Evolutionary conservation across 78 protist species (phyloP).

Genomic region (Tieghemostelium lacteum): DNA sequence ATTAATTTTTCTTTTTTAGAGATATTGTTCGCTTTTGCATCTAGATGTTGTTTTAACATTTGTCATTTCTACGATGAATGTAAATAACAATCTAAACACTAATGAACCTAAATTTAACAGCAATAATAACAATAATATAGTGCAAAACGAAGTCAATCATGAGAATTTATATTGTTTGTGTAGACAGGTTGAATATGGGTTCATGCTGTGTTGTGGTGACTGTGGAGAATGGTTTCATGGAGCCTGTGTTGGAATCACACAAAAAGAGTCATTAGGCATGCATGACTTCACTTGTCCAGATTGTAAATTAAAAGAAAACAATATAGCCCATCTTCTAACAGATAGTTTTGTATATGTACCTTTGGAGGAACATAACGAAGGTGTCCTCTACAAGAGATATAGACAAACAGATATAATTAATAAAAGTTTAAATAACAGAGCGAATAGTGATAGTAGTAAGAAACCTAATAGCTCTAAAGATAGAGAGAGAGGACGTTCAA

Average conservation of each 20-base stretch:
- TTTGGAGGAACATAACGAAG: not conserved
- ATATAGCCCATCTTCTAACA: not conserved
- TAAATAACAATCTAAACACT: not conserved
- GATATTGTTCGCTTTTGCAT: too few relatives aligned
- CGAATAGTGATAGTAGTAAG: not conserved
- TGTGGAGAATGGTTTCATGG: slow-evolving; percentile 79
- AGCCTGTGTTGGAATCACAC: slow-evolving; percentile 51
- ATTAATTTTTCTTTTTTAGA: too few relatives aligned
- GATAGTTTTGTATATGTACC: not conserved
- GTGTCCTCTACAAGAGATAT: not conserved
- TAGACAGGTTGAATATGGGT: slow-evolving; percentile 17
- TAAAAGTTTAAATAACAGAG: too few relatives aligned
- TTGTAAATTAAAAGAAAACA: too few relatives aligned
- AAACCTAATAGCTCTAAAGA: too few relatives aligned
- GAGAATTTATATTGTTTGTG: slow-evolving; percentile 49
- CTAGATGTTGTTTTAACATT: too few relatives aligned
- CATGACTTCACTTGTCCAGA: slow-evolving; percentile 6
- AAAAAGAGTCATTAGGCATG: slow-evolving; percentile 1
- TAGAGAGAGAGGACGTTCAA: too few relatives aligned
- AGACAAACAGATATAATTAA: not conserved
- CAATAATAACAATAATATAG: not conserved
- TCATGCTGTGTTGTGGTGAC: slow-evolving; percentile 48
- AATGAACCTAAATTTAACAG: not conserved
- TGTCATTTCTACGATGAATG: too few relatives aligned
- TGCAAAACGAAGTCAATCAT: too few relatives aligned